Percentiles rank a stretch among this genome's conserved stretches.
These are phyloP conservation scores for Nicotiana knightiana DNA, from an alignment of 257 asterid genomes.

Conservation along the genomic window DNA sequence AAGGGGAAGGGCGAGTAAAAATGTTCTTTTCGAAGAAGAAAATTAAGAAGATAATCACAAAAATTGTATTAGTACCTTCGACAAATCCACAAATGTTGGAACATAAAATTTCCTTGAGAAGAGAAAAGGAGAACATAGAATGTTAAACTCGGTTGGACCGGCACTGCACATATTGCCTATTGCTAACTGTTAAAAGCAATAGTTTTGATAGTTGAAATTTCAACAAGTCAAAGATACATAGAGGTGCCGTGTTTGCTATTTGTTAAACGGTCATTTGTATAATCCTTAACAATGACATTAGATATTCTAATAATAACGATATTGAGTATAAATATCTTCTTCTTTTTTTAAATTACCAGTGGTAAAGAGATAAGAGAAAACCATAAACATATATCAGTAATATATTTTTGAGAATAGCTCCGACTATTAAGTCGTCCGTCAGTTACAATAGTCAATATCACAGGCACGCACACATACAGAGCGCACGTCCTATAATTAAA, in stretches of 20 bases:
- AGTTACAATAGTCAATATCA: conserved; percentile 33
- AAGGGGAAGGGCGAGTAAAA: not conserved
- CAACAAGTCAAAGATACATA: not conserved
- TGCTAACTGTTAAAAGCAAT: not conserved
- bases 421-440: conserved; percentile 39
- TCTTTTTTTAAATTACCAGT: no score
- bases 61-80: no score
- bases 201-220: not conserved
- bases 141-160: not conserved
- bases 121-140: not conserved
- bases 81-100: not conserved
- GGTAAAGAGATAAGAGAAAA: not conserved
- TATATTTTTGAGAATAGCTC: not conserved
- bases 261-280: not conserved
- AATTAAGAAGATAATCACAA: no score
- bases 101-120: not conserved
- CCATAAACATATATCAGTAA: not conserved
- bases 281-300: not conserved
- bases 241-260: no score
- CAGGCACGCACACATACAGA: conserved; percentile 2
- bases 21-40: no score
- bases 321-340: not conserved
- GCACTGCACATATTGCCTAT: not conserved
- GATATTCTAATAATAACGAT: not conserved
- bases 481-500: not conserved